These are phyloP conservation scores for Zea mays DNA, from an alignment of 176 grass and related monocot species.

Conservation along the genomic window DNA sequence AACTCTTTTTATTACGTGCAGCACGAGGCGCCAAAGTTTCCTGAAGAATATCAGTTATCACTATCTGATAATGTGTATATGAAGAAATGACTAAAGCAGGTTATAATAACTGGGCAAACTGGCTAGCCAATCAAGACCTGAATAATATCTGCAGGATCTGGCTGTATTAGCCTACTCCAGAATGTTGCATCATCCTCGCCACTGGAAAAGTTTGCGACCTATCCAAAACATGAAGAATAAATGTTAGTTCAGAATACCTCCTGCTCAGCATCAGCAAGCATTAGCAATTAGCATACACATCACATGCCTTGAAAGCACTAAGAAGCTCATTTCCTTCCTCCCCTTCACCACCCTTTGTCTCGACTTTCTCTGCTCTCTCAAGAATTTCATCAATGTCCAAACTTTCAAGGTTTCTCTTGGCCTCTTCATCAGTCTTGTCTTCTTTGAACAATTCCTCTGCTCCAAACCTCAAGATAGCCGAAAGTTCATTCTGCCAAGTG, in stretches of 20 bases:
- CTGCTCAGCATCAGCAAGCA: constrained; percentile 25
- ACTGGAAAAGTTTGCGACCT: constrained; percentile 98
- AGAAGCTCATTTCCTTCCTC: constrained; percentile 91
- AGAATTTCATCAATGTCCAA: constrained; percentile 99
- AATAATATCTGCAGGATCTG: constrained; percentile 73
- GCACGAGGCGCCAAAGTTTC: constrained; percentile 95
- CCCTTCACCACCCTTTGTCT: constrained; percentile 77
- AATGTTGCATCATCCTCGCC: constrained; percentile 95
- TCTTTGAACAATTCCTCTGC: constrained; percentile 98
- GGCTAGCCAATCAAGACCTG: constrained; percentile 57
- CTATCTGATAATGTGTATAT: constrained; percentile 17
- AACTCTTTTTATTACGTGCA: constrained; percentile 87
- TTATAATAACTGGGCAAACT: constrained; percentile 9
- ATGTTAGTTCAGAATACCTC: constrained; percentile 18
- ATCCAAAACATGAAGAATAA: constrained; percentile 28
- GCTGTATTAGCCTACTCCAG: constrained; percentile 97
- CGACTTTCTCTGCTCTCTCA: constrained; percentile 97
- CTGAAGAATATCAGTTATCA: constrained; percentile 38
- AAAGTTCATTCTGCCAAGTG: constrained; percentile 90
- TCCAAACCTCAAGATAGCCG: constrained; percentile 96
- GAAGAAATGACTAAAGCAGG: background rate
- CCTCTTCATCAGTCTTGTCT: constrained; percentile 93
- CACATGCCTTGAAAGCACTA: constrained; percentile 95
- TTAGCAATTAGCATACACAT: constrained; percentile 33
- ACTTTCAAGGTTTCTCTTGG: constrained; percentile 86